These are phyloP conservation scores for Botrytis aclada DNA, from an alignment of 2,329 filamentous ascomycete genomes.

Conservation along the genomic window DNA sequence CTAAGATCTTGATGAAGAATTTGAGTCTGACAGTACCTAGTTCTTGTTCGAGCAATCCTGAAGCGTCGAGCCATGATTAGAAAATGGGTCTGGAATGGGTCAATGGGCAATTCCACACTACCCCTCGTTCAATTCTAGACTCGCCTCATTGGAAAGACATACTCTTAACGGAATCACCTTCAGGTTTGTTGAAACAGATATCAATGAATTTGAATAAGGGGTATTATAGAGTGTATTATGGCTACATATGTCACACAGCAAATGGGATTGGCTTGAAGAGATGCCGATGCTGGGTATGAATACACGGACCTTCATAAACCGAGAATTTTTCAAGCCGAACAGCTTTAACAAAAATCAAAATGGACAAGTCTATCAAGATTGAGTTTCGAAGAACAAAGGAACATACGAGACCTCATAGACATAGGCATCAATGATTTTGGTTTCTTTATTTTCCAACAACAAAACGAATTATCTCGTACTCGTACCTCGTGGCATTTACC, in stretches of 20 bases:
- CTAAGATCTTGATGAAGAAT: background rate
- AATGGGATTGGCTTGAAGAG: background rate
- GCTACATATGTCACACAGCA: background rate
- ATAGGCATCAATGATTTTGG: background rate
- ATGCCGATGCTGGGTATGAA: background rate
- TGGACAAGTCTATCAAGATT: too few species aligned
- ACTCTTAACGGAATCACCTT: background rate
- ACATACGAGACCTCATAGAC: background rate
- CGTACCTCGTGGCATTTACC: background rate
- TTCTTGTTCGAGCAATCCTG: background rate
- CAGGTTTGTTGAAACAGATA: background rate
- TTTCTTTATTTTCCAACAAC: background rate
- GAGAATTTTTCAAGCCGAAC: background rate
- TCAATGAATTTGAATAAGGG: background rate
- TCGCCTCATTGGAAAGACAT: background rate
- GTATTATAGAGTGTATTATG: too few species aligned
- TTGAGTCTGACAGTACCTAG: background rate
- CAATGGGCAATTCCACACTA: background rate
- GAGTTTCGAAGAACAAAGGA: background rate
- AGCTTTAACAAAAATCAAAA: background rate
- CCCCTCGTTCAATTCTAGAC: background rate
- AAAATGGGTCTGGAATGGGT: background rate
- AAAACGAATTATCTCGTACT: background rate
- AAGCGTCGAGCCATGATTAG: background rate
- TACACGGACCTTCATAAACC: background rate